These are phyloP conservation scores for Pelargonium citronellum DNA, from an alignment of 441 rosid species.

Conservation along the genomic window DNA sequence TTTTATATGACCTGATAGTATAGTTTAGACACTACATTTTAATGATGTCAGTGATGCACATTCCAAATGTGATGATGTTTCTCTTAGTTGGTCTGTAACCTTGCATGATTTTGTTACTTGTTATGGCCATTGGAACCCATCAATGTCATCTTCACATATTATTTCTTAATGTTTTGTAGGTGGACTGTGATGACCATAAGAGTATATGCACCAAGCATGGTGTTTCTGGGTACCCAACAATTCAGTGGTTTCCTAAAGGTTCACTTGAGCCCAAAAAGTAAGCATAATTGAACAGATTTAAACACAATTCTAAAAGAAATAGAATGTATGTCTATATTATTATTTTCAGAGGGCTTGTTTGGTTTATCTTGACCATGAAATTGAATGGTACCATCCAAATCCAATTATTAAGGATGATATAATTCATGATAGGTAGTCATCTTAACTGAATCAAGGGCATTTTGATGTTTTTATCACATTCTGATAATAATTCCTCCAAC, in stretches of 20 bases:
- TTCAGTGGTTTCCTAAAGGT: slow-evolving; percentile 97
- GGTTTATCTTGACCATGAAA: too few relatives aligned
- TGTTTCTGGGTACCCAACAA: slow-evolving; percentile 84
- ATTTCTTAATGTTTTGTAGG: slow-evolving; percentile 39
- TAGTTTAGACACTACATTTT: too few relatives aligned
- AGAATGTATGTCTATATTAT: neutral
- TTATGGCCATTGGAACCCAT: neutral
- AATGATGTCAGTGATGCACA: too few relatives aligned
- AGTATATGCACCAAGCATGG: slow-evolving; percentile 76
- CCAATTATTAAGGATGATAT: neutral
- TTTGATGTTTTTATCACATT: neutral
- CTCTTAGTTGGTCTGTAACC: neutral
- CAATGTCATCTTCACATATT: neutral
- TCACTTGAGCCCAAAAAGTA: slow-evolving; percentile 87
- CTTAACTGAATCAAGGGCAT: too few relatives aligned
- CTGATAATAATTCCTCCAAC: too few relatives aligned
- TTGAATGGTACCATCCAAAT: too few relatives aligned
- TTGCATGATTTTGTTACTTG: too few relatives aligned
- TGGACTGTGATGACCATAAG: slow-evolving; percentile 95
- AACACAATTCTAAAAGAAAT: neutral
- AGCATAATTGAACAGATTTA: slow-evolving; percentile 20
- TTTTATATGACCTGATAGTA: neutral
- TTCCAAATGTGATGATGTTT: neutral
- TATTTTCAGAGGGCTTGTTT: too few relatives aligned
- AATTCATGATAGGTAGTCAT: too few relatives aligned